These are phyloP conservation scores for Xylaria multiplex DNA, from an alignment of 2,329 filamentous ascomycete species.

Conservation along the genomic window DNA sequence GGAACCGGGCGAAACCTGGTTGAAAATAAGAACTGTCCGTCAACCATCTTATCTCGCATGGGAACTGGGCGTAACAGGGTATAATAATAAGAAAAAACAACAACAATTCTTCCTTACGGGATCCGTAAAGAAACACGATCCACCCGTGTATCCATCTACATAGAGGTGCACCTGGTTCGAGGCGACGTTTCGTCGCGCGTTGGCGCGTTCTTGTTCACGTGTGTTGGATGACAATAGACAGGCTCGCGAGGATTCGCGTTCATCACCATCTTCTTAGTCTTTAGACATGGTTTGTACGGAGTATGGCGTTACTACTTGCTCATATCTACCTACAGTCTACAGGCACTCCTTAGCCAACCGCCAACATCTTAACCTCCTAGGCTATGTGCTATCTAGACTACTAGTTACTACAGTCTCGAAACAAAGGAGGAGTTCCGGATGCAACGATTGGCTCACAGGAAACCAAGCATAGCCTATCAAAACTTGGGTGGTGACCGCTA, in stretches of 20 bases:
- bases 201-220: constrained; percentile 38
- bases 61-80: background rate
- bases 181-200: constrained; percentile 33
- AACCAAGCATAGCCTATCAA: constrained; percentile 40
- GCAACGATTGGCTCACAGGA: constrained; percentile 35
- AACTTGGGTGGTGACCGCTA: constrained; percentile 6
- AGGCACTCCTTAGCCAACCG: too few relatives aligned
- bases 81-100: background rate
- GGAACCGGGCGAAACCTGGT: background rate
- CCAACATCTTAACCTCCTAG: background rate
- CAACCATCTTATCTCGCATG: constrained; percentile 1
- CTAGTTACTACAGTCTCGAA: background rate
- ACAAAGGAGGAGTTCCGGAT: constrained; percentile 22
- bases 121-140: constrained; percentile 8
- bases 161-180: background rate
- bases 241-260: background rate
- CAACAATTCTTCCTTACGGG: background rate
- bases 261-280: background rate
- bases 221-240: constrained; percentile 2
- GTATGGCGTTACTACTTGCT: too few relatives aligned
- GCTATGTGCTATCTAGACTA: background rate
- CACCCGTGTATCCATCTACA: constrained; percentile 1
- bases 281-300: too few relatives aligned
- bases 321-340: too few relatives aligned
- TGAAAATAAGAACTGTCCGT: constrained; percentile 2